Base-by-base conservation (phyloP, 257 asterid genomes). In the Apocynum venetum region DNA sequence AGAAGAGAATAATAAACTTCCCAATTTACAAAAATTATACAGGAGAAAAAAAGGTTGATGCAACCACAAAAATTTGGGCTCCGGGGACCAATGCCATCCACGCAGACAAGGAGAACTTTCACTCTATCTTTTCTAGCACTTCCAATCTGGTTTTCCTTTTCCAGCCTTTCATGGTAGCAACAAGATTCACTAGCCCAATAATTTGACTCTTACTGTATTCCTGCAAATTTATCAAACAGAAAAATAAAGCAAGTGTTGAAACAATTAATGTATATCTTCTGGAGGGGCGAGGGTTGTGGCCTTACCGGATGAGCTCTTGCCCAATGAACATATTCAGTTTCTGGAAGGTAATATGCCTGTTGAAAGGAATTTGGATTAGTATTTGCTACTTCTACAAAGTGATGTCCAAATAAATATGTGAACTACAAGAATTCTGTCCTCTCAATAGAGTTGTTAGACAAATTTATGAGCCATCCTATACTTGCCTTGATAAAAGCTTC, bases 301-400 rank as follows among this genome's bases (percentile, higher is more conserved):
- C 82, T 17, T 93, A 96, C 99, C 82, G 96, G 98, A 85, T 96
- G 99, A 81, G 90, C 90, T 6, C 97, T 97, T 3, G 99, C 91
- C 97, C 97, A 93, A 80, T 93, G 99, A 44, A 91, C 93, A 78
- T 87, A 96, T 80, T 96, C 99, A 12, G 99, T 96, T 88, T 96
- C 99, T 75, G 98, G 99, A 83, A 96, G 98, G 83, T 93, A 96
- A 88, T 89, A 96, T 46, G 99, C 99, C 99, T 93, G 95, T 77
- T 40, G 56, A 65, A 64, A 59, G 57, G n/a, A 51, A 53, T 15
- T 53, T 15, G 40, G 20, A 35, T 51, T 17, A 74, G 72, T 59
- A n/a, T 57, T 19, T 6, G 25, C 53, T 41, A 53, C 12, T 6
- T 1, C 47, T 4, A 72, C n/a, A 51, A 38, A n/a, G 20, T 49